Base-by-base conservation (phyloP, 23 red algal genomes). In the Gracilaria gracilis region DNA sequence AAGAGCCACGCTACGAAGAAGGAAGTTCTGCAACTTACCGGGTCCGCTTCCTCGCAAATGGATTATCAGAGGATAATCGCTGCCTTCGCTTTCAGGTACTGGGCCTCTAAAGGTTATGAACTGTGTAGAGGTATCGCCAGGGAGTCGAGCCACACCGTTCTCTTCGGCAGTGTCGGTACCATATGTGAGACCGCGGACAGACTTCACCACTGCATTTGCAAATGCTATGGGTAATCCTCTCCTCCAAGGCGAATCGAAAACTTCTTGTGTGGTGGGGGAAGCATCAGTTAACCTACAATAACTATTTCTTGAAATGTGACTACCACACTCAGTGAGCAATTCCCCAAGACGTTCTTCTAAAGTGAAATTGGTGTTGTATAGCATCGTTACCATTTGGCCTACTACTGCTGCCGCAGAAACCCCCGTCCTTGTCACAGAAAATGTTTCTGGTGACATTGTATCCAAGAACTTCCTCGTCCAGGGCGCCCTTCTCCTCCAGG, bases 401-500 rank as follows among this genome's bases (percentile, higher is more conserved):
- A 94, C 66, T 38, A 98, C 85, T 21, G 89, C 93, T 0, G 88
- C 93, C 21, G 96, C 83, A 55, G 93, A 89, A 44, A 98, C 58
- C 17, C 96, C 96, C n/a, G 83, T 98, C 96, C 79, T 98, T 98
- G 67, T 98, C 96, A 36, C 88, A 44, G 47, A 98, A 93, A 38
- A 81, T 79, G 58, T 80, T 87, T 78, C 54, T 58, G 15, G 83
- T 88, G 38, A 93, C 62, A 90, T 90, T 92, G 72, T 85, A 98
- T 35, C 96, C 96, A 11, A 98, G 37, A 17, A 93, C 96, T 80
- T 95, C 96, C 78, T 98, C 96, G 54, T 95, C n/a, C n/a, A n/a
- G n/a, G n/a, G n/a, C n/a, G n/a, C n/a, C n/a, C n/a, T n/a, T n/a
- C n/a, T n/a, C n/a, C n/a, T n/a, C n/a, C n/a, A n/a, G n/a, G n/a